Conservation (phyloP, 176 grass and related monocot genomes). For the Oryza australiensis region DNA sequence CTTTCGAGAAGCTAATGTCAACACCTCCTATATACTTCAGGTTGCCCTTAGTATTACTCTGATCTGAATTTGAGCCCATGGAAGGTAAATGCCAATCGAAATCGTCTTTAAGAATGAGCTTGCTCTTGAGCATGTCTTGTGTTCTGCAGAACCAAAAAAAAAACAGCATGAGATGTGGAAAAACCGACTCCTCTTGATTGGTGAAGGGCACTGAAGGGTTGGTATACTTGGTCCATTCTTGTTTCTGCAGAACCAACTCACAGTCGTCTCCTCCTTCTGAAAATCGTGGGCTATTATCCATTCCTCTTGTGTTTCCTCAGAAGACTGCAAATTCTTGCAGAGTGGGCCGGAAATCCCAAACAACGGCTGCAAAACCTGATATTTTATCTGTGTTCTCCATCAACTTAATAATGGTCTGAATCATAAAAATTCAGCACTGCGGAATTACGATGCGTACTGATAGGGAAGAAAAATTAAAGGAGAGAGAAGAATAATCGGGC, state of each 20-base stretch:
- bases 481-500: background rate
- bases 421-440: background rate
- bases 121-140: constrained; percentile 75
- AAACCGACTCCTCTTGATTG: background rate
- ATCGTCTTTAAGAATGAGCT: constrained; percentile 60
- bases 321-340: background rate
- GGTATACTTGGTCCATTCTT: constrained; percentile 56
- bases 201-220: background rate
- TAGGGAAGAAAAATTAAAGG: background rate
- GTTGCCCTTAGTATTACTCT: background rate
- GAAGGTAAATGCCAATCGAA: constrained; percentile 61
- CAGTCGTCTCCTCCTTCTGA: constrained; percentile 21
- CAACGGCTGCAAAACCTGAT: background rate
- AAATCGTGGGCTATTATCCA: constrained; percentile 14
- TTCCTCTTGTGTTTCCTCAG: background rate
- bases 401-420: background rate
- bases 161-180: background rate
- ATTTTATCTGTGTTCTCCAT: background rate
- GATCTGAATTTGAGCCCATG: constrained; percentile 26
- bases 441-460: background rate
- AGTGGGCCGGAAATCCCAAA: background rate
- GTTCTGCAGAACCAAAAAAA: constrained; percentile 41
- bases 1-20: constrained; percentile 90
- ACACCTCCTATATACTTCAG: constrained; percentile 73
- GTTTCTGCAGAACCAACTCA: constrained; percentile 33